Base-by-base conservation (phyloP, 1,284 basidiomycete species). In the Vanrija sp. region DNA sequence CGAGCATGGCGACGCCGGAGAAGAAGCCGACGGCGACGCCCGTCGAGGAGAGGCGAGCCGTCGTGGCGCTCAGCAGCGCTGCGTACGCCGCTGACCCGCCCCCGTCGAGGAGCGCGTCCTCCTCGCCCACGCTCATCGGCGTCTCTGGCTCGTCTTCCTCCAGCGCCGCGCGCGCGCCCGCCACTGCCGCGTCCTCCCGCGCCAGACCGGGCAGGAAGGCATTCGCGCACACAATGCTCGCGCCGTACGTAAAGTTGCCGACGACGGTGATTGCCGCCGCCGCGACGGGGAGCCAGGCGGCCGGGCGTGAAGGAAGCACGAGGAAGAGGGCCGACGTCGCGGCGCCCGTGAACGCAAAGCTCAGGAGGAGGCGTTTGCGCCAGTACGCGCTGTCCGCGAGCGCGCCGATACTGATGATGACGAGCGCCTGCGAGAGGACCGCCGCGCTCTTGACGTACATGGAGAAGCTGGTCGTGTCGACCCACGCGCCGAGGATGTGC, bases 351-450 rank as follows among this genome's bases (percentile, higher is more conserved):
- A 82, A 69, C 1, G 88, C 90, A 62, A 94, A 93, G 1, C 74
- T 54, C 7, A 91, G 76, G 22, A 96, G 82, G 1, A 95, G 79
- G 1, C 80, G 80, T 66, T 93, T 93, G 25, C 92, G 83, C 64
- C 85, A 84, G 5, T 82, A 80, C 0, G 86, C 90, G 61, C 87
- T 83, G 73, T 96, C 89, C 2, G 92, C 92, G 50, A 92, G 84
- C 14, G 84, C 84, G 16, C 90, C 89, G 80, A 93, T 87, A 10
- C 89, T 91, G 57, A 95, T 91, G 45, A 96, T 90, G 0, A 86
- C 88, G 16, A 95, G 68, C 0, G 91, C 92, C 69, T 96, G 93
- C 0, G 92, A 71, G 0, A 85, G 85, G 0, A 96, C 92, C 0
- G 88, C 89, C 8, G 84, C 78, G 0, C 90, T 93, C 72, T 89